Conservation (phyloP, 176 grass and related monocot species). For the Triticum dicoccoides region DNA sequence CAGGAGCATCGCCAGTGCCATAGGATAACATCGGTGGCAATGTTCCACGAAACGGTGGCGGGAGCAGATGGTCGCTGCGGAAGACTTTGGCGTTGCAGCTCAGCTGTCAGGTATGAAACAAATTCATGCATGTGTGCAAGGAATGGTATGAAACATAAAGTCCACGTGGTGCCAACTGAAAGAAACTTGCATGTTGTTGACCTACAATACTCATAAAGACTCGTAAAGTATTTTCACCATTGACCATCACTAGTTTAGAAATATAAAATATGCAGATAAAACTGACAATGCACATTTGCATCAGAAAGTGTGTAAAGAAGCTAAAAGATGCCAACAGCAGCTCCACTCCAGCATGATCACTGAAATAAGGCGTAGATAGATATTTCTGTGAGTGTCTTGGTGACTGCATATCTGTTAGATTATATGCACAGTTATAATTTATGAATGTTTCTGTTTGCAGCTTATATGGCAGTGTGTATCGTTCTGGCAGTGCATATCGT, state of each 20-base stretch:
- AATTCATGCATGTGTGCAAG: background rate
- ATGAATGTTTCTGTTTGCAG: background rate
- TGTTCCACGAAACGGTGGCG: background rate
- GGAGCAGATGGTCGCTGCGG: background rate
- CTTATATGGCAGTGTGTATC: background rate
- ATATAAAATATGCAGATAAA: background rate
- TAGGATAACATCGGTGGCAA: background rate
- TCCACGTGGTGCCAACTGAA: background rate
- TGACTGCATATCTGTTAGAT: constrained; percentile 1
- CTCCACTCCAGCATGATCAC: background rate
- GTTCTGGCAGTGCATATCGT: background rate
- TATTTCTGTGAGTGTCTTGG: background rate
- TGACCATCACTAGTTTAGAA: constrained; percentile 9
- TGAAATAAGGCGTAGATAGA: background rate
- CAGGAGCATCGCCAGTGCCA: background rate
- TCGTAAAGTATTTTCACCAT: background rate
- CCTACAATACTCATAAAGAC: background rate
- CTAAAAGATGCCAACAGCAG: background rate
- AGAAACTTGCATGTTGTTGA: background rate
- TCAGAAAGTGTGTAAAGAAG: background rate
- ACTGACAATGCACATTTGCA: background rate
- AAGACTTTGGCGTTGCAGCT: background rate
- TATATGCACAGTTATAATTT: background rate
- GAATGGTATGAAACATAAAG: constrained; percentile 6
- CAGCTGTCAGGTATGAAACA: background rate